Base-by-base conservation (phyloP, 164 flowering plant genomes). In the Macadamia integrifolia region DNA sequence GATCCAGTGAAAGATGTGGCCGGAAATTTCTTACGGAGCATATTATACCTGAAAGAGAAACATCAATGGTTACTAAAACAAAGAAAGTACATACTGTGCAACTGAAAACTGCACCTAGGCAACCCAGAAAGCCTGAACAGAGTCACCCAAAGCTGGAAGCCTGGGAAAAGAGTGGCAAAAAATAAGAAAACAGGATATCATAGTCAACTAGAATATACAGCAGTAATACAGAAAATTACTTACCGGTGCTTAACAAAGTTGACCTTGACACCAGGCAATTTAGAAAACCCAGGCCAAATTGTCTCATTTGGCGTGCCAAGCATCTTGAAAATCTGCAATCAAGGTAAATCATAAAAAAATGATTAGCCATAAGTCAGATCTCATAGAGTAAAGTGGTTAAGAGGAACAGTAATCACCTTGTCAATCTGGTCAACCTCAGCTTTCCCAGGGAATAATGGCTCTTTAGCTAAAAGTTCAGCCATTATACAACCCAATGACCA, bases 401-500 rank as follows among this genome's bases (percentile, higher is more conserved):
- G 28, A 7, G 42, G 13, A n/a, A 52, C 14, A 23, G 13, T 2
- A 49, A 13, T 67, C 71, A 92, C 99, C 96, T 92, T 92, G 81
- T 90, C 96, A 69, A 94, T 85, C 80, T 92, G 99, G 71, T 94
- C 98, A 68, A 89, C 62, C 80, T 92, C 99, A 64, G 87, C 83
- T 81, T 88, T 90, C 76, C 99, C 99, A 83, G 79, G 85, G 65
- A 92, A 94, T 30, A 92, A 74, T 46, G 99, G 98, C 53, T 82
- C 85, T 77, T 92, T 94, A 29, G 96, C 81, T 64, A 94, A 78
- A 60, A 94, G 74, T 75, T 94, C 99, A 56, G 99, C 99, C 99
- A 94, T 94, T 58, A 94, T 92, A 69, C 99, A 94, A 49, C 99
- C 99, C 63, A 94, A 60, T 0, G 99, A 94, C 99, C 99, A 94